Evolutionary conservation across 2,329 filamentous ascomycete species (phyloP).

Genomic region (Cladosporium cucumerinum): DNA sequence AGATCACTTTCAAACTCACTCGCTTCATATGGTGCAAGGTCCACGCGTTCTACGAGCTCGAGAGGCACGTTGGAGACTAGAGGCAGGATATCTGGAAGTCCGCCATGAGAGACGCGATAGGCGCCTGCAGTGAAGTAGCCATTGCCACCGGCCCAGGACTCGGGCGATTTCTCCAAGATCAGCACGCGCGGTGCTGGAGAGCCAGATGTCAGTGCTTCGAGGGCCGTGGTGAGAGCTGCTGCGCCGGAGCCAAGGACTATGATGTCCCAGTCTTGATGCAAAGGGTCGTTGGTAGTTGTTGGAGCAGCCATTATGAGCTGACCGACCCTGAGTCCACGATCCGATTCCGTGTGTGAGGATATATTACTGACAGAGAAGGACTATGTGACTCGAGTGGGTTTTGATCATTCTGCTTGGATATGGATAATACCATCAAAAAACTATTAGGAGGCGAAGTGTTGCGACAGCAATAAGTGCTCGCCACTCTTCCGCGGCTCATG

Average conservation of each 20-base stretch:
- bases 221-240: conserved; percentile 60
- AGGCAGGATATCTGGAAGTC: conserved; percentile 56
- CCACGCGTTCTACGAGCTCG: conserved; percentile 50
- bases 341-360: too few species aligned
- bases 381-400: neutral
- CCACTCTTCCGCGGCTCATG: neutral
- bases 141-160: conserved; percentile 61
- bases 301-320: neutral
- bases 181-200: conserved; percentile 40
- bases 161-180: conserved; percentile 59
- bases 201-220: conserved; percentile 46
- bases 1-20: conserved; percentile 57
- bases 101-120: conserved; percentile 56
- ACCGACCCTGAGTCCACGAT: too few species aligned
- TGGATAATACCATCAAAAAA: too few species aligned
- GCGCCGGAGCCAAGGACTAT: conserved; percentile 62
- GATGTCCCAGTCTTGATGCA: conserved; percentile 33
- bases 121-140: conserved; percentile 64
- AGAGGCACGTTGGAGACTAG: conserved; percentile 58
- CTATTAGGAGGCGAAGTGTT: neutral
- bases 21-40: conserved; percentile 56
- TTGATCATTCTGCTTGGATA: neutral
- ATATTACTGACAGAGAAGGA: neutral
- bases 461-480: neutral
- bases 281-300: conserved; percentile 4